Evolutionary conservation across 2,329 filamentous ascomycete genomes (phyloP).

Genomic region (Zymoseptoria pseudotritici): DNA sequence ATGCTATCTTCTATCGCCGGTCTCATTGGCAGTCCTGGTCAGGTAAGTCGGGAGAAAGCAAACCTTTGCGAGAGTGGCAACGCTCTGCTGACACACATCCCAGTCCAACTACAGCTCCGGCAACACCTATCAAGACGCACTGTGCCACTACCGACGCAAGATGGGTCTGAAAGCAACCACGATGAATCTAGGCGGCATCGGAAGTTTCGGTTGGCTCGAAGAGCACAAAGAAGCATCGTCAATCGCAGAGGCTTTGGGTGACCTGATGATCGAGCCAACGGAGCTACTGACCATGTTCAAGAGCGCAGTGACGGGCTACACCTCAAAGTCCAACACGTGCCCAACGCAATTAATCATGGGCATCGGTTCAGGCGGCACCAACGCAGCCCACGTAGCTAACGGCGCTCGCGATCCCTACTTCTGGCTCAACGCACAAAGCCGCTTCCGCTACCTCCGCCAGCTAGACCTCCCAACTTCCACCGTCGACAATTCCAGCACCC

Average conservation of each 20-base stretch:
- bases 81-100: too few relatives aligned
- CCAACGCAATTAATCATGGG: neutral
- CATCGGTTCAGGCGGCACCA: neutral
- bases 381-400: neutral
- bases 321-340: neutral
- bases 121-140: constrained; percentile 14
- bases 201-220: neutral
- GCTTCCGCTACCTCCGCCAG: neutral
- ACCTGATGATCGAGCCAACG: neutral
- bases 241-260: neutral
- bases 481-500: neutral
- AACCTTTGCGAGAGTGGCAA: too few relatives aligned
- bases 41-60: neutral
- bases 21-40: neutral
- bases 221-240: neutral
- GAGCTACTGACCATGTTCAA: neutral
- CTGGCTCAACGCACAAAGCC: neutral
- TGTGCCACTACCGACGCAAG: constrained; percentile 29
- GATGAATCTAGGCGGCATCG: constrained; percentile 48
- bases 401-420: neutral
- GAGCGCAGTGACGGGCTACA: neutral
- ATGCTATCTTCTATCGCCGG: constrained; percentile 49
- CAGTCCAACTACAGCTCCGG: constrained; percentile 17
- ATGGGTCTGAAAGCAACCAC: constrained; percentile 39
- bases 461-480: neutral